Percentiles rank a stretch among this genome's conserved stretches.
phyloP scores from a whole-genome alignment of 371 early-diverging fungal genomes.

The Mortierella sp. region DNA sequence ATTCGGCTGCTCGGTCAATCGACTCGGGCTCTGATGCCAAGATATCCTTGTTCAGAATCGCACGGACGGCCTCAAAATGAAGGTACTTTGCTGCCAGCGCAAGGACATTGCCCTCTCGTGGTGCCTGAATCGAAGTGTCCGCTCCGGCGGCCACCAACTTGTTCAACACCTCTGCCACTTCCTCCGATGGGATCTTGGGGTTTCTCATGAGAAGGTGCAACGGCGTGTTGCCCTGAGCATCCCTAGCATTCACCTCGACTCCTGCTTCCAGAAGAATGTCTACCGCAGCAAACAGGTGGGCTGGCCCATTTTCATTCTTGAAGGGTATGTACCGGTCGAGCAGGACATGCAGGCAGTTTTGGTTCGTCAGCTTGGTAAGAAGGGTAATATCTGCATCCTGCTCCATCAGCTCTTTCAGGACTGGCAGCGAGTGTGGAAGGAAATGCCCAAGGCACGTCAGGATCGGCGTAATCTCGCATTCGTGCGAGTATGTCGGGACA shows the following conservation, averaged over 20 bases:
- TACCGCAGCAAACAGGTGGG: slow-evolving; percentile 34
- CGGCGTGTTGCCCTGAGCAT: slow-evolving; percentile 39
- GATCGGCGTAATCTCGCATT: slow-evolving; percentile 49
- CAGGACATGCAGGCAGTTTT: slow-evolving; percentile 47
- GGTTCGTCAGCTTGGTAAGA: slow-evolving; percentile 31
- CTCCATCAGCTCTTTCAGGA: slow-evolving; percentile 46
- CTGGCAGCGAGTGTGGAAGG: slow-evolving; percentile 37
- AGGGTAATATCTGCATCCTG: slow-evolving; percentile 30
- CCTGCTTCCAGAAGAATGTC: slow-evolving; percentile 36
- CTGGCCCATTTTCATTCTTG: slow-evolving; percentile 46
- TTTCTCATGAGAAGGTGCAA: slow-evolving; percentile 48
- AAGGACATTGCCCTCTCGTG: slow-evolving; percentile 43
- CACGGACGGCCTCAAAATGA: slow-evolving; percentile 42
- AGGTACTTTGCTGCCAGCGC: slow-evolving; percentile 50
- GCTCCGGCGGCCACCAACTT: slow-evolving; percentile 46
- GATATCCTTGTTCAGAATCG: slow-evolving; percentile 32
- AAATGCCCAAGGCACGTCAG: slow-evolving; percentile 46
- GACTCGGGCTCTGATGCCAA: slow-evolving; percentile 51
- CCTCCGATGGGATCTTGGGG: slow-evolving; percentile 50
- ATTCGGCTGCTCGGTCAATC: slow-evolving; percentile 42
- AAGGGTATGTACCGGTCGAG: slow-evolving; percentile 48
- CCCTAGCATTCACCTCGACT: slow-evolving; percentile 37
- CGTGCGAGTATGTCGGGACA: slow-evolving; percentile 49
- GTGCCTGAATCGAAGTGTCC: slow-evolving; percentile 34
- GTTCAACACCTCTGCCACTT: slow-evolving; percentile 36